Base-by-base conservation (phyloP, 225 moss, liverwort and hornwort species). In the Straminergon stramineum region DNA sequence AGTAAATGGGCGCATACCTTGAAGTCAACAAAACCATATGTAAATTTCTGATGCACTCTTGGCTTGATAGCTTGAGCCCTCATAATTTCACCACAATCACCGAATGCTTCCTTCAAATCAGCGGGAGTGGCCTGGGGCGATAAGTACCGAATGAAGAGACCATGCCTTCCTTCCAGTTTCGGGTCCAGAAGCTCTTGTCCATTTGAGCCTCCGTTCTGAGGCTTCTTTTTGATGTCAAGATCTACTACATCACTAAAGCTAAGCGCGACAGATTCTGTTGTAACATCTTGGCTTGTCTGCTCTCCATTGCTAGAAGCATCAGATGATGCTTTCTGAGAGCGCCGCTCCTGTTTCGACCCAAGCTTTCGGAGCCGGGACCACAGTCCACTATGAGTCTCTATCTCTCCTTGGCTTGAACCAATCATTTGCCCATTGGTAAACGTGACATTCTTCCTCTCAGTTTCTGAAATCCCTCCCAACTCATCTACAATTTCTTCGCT, bases 1-100 rank as follows among this genome's bases (percentile, higher is more conserved):
- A 68, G 71, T 23, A 69, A 86, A 67, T 84, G 73, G n/a, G 22
- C 52, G 31, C 90, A 88, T 92, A 98, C 98, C 96, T 95, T 94
- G 89, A 99, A 99, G 84, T 99, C 97, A 32, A 99, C 97, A 76
- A 99, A 99, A 75, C 99, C 99, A 86, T 97, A 99, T 10, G 99
- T 99, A 87, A 94, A 99, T 91, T 95, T 97, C 86, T 94, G 95
- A 68, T 92, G 90, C 21, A 93, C 88, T 90, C 94, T 95, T 53
- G 95, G 93, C 89, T 94, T 94, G 91, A 99, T 97, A 80, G 97
- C 94, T 84, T 97, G 97, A 79, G 97, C 97, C 89, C 99, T 94
- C 16, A 97, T 88, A 87, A 99, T 99, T 90, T 97, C 99, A 65
- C 99, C 99, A 84, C 97, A 99, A 86, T 96, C 97, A 87, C 91